Conservation (phyloP, 169 alveolate genomes). For the Sarcocystis neurona region DNA sequence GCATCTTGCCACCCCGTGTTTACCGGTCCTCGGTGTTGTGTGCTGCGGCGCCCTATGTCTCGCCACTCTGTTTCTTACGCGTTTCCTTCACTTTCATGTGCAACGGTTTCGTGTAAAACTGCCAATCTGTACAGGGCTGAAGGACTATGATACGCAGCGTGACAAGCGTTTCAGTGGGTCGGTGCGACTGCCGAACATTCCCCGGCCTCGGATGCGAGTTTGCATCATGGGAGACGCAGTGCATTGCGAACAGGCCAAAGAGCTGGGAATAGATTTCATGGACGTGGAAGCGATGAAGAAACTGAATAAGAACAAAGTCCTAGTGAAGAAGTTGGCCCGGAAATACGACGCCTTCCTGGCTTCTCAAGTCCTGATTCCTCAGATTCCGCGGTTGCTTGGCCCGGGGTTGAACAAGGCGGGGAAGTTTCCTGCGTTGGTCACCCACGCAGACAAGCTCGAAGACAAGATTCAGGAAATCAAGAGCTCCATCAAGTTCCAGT, state of each 20-base stretch:
- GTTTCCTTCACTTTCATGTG: too few species aligned
- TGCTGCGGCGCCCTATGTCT: too few species aligned
- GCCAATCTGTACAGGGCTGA: constrained; percentile 80
- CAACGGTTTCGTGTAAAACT: too few species aligned
- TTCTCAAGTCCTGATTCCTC: constrained; percentile 97
- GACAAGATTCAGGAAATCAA: constrained; percentile 96
- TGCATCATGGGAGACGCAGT: constrained; percentile 99
- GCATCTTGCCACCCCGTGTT: too few species aligned
- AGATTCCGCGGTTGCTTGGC: constrained; percentile 98
- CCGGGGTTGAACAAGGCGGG: constrained; percentile 99
- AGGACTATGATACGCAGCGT: constrained; percentile 99
- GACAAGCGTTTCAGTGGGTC: constrained; percentile 99
- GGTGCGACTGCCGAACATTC: constrained; percentile 96
- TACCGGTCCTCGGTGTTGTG: too few species aligned
- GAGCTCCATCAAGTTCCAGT: constrained; percentile 89
- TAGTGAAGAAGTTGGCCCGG: constrained; percentile 93
- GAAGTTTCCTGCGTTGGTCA: constrained; percentile 98
- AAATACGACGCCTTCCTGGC: constrained; percentile 96
- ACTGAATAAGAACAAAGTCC: constrained; percentile 98
- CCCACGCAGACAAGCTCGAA: constrained; percentile 95
- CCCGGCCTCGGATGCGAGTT: constrained; percentile 91
- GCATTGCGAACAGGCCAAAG: constrained; percentile 98
- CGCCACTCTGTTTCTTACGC: too few species aligned
- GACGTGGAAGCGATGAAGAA: constrained; percentile 98
- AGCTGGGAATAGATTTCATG: constrained; percentile 93